Percentiles rank a stretch among this genome's conserved stretches.
Conservation (phyloP, 805 yeast species). For the Cephaloascus albidus region DNA sequence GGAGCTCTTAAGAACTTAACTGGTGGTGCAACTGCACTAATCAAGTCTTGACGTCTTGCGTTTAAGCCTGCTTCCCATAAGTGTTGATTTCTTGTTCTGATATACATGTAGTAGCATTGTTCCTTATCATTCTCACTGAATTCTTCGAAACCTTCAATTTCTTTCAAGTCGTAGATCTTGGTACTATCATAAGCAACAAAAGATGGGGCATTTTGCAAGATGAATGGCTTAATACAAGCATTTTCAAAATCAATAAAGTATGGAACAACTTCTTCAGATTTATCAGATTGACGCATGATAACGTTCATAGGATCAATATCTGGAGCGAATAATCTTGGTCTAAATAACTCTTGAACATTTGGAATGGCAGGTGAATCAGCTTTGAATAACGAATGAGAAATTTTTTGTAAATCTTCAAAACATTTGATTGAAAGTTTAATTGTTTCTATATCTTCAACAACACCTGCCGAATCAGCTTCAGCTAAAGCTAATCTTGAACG, state of each 20-base stretch:
- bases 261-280: constrained; percentile 18
- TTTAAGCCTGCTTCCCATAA: constrained; percentile 77
- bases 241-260: constrained; percentile 80
- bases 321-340: constrained; percentile 69
- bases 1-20: constrained; percentile 63
- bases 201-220: constrained; percentile 69
- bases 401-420: constrained; percentile 46
- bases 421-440: constrained; percentile 46
- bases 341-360: constrained; percentile 49
- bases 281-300: constrained; percentile 28
- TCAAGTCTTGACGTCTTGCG: constrained; percentile 51
- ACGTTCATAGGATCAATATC: constrained; percentile 92
- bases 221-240: constrained; percentile 70
- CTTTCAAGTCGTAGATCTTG: constrained; percentile 69
- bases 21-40: constrained; percentile 80
- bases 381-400: constrained; percentile 54
- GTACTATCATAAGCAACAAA: constrained; percentile 86
- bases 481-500: constrained; percentile 43
- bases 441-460: constrained; percentile 28
- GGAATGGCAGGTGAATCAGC: constrained; percentile 47
- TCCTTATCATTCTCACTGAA: constrained; percentile 66
- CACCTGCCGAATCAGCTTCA: constrained; percentile 42
- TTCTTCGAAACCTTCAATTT: constrained; percentile 59
- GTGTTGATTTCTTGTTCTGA: constrained; percentile 85
- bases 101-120: constrained; percentile 79